Base-by-base conservation (phyloP, 108 stramenopile species). In the Pseudonitzschia delicatissima region DNA sequence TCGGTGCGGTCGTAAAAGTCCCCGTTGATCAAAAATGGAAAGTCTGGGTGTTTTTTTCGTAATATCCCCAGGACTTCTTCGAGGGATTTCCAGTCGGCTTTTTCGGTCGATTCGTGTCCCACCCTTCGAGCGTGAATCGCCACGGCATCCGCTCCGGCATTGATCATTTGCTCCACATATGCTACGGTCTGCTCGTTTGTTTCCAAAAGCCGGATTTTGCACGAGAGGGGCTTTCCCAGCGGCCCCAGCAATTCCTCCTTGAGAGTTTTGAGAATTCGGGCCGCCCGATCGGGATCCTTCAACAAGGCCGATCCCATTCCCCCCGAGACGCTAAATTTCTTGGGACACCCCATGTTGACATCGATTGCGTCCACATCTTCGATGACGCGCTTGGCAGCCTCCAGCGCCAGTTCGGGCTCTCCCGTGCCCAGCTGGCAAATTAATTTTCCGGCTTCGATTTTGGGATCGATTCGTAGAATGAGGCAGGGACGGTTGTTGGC, bases 271-370 rank as follows among this genome's bases (percentile, higher is more conserved):
- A 89, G 58, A 35, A 95, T 88, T 28, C 76, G 69, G 48, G 84
- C 85, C 2, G 92, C 91, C 42, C 92, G 67, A 37, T 79, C 74
- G 6, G 79, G 67, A 73, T 95, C 94, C 20, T 61, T 64, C 20
- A 99, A 73, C 0, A 99, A 71, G 3, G 97, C 96, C 15, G 86
- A 79, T 51, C 98, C 98, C 97, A 99, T 98, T 21, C 96, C 96
- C 3, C 92, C 93, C 55, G 77, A 72, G 7, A 96, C 83, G 50
- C 81, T 85, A 74, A 99, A 99, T 68, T 96, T 93, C 69, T 91
- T 97, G 17, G 98, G 98, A 83, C 98, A 99, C 4, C 98, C 98
- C 96, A 98, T 98, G 64, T 99, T 99, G 48, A 99, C 66, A 78
- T 98, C 98, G 27, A 99, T 79, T 23, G 92, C 96, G 32, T 72